Conservation (phyloP, 208 protist genomes). For the Leishmania aethiopica region DNA sequence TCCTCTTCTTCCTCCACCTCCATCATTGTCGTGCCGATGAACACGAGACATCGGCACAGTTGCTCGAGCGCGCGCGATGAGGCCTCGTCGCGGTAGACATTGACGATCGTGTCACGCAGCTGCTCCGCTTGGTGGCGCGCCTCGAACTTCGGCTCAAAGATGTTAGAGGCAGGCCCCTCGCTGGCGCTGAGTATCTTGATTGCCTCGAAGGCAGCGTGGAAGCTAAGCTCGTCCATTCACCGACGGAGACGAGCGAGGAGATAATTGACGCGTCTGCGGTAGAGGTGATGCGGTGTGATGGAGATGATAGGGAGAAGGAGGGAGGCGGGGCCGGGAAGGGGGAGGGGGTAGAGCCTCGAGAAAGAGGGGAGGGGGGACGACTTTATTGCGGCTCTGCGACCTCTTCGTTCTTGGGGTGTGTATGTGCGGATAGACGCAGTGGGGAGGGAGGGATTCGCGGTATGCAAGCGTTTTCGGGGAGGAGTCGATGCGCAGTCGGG, state of each 20-base stretch:
- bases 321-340: too few relatives aligned
- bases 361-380: not conserved
- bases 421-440: not conserved
- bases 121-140: constrained; percentile 65
- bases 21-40: constrained; percentile 75
- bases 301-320: not conserved
- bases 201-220: constrained; percentile 50
- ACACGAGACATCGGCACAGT: constrained; percentile 65
- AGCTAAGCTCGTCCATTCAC: constrained; percentile 53
- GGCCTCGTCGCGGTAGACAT: constrained; percentile 48
- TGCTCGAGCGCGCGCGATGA: constrained; percentile 48
- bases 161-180: constrained; percentile 74
- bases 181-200: constrained; percentile 55
- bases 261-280: not conserved
- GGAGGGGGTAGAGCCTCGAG: not conserved
- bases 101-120: constrained; percentile 61
- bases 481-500: not conserved
- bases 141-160: constrained; percentile 78
- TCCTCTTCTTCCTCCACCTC: constrained; percentile 80
- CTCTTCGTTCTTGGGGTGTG: not conserved
- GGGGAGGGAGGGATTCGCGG: not conserved
- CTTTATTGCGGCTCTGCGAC: not conserved
- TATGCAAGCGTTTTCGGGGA: not conserved
- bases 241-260: not conserved
- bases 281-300: not conserved